Evolutionary conservation across 2,329 filamentous ascomycete species (phyloP), one percentile per base, ranked within the genome.

Genomic region (Fusarium sp.): DNA sequence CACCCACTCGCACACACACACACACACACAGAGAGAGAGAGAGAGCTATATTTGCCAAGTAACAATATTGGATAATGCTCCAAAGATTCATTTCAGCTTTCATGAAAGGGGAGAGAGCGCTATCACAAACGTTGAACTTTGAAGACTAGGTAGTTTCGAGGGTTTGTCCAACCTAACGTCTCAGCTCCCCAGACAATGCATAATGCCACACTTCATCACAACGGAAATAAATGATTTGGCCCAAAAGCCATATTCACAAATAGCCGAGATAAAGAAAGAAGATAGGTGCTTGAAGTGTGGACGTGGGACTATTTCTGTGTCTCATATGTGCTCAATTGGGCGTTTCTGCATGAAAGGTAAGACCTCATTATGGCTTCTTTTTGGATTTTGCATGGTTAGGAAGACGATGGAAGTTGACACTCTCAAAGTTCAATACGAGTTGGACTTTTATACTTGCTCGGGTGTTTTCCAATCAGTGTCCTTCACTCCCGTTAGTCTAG

Each of bases 281-380:
- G 42, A 36, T 42, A 7, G 51, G 3, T 14, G 33, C 14, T 55
- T 55, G 20, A 10, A n/a, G 27, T 38, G 14, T 38, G 33, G 51
- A 23, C 7, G 16, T 23, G 34, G 34, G 18, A 11, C 6, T 27
- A 4, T 40, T 62, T 9, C 10, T 44, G 53, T 36, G 31, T 62
- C 33, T 55, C 14, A 34, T 25, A 58, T 67, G 11, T 67, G 38
- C 51, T 67, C 16, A 49, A 25, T 25, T 27, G 10, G 49, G 16
- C 16, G 49, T 51, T 33, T 51, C 11, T 33, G 27, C n/a, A 33
- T 18, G 9, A 51, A 31, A 51, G 16, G 46, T 16, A 4, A 51
- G 25, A n/a, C 10, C 9, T 16, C 14, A 6, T 27, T 3, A 23
- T 27, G 42, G 42, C 6, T 27, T 49, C 42, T 49, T 23, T 49